phyloP scores from a whole-genome alignment of 768 basidiomycete species.

The Lactarius psammicola region DNA sequence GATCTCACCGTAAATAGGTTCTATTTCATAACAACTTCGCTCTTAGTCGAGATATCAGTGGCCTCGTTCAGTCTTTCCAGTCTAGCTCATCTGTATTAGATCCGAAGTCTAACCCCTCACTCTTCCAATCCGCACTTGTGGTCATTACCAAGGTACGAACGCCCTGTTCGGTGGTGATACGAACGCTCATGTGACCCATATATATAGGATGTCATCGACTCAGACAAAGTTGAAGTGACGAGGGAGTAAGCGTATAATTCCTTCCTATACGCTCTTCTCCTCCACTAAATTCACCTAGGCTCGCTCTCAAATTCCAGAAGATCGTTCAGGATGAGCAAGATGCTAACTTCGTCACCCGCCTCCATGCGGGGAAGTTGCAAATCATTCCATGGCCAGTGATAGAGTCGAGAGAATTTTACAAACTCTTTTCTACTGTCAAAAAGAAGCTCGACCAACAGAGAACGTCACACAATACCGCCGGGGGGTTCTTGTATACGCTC shows the following conservation, averaged over 20 bases:
- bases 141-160: constrained; percentile 58
- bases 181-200: background rate
- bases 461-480: constrained; percentile 49
- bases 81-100: constrained; percentile 55
- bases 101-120: constrained; percentile 53
- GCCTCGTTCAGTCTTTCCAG: constrained; percentile 60
- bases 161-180: background rate
- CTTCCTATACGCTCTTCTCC: background rate
- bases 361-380: background rate
- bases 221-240: constrained; percentile 55
- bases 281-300: constrained; percentile 36
- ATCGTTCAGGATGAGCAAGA: constrained; percentile 62
- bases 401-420: constrained; percentile 53
- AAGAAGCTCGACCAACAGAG: constrained; percentile 47
- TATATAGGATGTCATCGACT: constrained; percentile 57
- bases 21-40: constrained; percentile 65
- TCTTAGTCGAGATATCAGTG: constrained; percentile 54
- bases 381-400: background rate
- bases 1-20: constrained; percentile 40
- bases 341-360: background rate
- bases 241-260: constrained; percentile 44
- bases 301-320: constrained; percentile 53
- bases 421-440: constrained; percentile 48
- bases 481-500: constrained; percentile 37
- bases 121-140: constrained; percentile 56